phyloP scores from a whole-genome alignment of 179 eudicot genomes.

The Silene coronaria region DNA sequence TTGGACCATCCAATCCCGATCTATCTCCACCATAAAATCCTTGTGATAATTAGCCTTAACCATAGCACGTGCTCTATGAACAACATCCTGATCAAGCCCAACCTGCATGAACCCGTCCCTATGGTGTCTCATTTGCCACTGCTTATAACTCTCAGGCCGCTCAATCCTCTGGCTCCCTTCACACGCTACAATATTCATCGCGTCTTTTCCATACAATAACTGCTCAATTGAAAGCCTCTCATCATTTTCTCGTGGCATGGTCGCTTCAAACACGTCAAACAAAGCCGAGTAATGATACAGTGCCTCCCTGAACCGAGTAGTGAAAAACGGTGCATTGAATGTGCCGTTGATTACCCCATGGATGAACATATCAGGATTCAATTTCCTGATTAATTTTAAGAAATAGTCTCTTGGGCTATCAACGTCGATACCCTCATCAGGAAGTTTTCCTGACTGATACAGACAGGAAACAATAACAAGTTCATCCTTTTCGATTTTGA shows the following conservation, averaged over 20 bases:
- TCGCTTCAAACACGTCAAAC: conserved; percentile 39
- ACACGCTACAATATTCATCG: conserved; percentile 46
- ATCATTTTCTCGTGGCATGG: conserved; percentile 32
- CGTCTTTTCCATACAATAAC: conserved; percentile 39
- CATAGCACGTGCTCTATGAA: conserved; percentile 26
- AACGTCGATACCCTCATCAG: conserved; percentile 37
- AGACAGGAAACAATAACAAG: conserved; percentile 34
- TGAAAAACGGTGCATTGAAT: conserved; percentile 47
- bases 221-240: conserved; percentile 37
- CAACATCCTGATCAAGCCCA: conserved; percentile 27
- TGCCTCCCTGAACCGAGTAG: conserved; percentile 47
- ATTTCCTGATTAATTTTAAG: conserved; percentile 30
- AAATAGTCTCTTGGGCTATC: conserved; percentile 42
- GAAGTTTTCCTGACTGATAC: conserved; percentile 27
- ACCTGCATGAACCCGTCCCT: conserved; percentile 39
- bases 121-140: conserved; percentile 41
- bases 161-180: conserved; percentile 51
- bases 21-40: conserved; percentile 44
- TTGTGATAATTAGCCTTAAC: conserved; percentile 41
- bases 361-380: conserved; percentile 41
- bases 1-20: conserved; percentile 40
- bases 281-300: conserved; percentile 42
- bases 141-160: conserved; percentile 54
- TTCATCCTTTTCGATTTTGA: conserved; percentile 24
- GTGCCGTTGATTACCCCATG: conserved; percentile 44